Conservation (phyloP, 345 rosid genomes). For the Euphorbia tirucalli region DNA sequence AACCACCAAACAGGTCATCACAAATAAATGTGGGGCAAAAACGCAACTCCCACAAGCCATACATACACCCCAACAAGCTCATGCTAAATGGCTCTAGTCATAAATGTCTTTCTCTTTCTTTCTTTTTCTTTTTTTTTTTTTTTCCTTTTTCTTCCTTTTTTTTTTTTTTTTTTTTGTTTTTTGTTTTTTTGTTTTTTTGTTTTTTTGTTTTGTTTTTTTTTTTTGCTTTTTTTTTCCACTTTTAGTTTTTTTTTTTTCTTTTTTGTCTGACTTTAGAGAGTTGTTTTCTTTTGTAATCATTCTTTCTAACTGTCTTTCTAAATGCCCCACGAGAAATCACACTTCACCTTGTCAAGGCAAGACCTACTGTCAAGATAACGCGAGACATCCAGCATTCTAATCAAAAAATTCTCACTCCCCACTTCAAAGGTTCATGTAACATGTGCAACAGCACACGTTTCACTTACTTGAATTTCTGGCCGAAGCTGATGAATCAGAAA, state of each 20-base stretch:
- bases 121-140: not conserved
- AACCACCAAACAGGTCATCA: conserved; percentile 14
- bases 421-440: conserved; percentile 5
- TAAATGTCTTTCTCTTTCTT: not conserved
- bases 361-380: conserved; percentile 7
- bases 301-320: not conserved
- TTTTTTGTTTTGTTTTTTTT: not conserved
- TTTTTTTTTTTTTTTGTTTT: not conserved
- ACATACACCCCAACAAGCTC: conserved; percentile 22
- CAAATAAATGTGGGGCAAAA: conserved; percentile 6
- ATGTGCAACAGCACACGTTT: conserved; percentile 10
- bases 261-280: not conserved
- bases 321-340: conserved; percentile 1
- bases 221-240: no score
- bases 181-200: not conserved
- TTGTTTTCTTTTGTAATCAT: not conserved
- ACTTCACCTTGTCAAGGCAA: conserved; percentile 14
- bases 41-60: conserved; percentile 5
- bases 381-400: conserved; percentile 11
- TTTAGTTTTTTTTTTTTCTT: not conserved
- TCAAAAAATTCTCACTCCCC: conserved; percentile 10
- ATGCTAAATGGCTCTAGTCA: conserved; percentile 18
- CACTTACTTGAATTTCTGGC: conserved; percentile 12
- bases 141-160: not conserved
- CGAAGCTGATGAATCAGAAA: conserved; percentile 4